Evolutionary conservation across 108 stramenopile genomes (phyloP), one percentile per base, ranked within the genome.

Genomic region (Cyclostephanos invisitatus): DNA sequence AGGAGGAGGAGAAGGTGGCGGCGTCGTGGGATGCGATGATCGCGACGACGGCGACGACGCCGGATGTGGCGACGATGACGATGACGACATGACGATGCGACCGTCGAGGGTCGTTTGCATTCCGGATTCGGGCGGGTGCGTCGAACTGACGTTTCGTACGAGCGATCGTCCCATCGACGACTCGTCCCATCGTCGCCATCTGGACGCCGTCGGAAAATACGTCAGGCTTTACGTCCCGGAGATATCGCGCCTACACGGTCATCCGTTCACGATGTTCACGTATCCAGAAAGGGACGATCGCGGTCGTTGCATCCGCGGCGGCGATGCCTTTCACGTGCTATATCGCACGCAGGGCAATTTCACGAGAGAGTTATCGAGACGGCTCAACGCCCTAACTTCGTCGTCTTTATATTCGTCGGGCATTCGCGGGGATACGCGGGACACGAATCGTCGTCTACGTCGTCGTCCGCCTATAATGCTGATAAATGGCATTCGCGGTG

Each of bases 71-170:
- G 40, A 11, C 7, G 40, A 40, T 11, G 40, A 40, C 40, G 5
- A 7, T 11, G 5, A 40, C 24, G 51, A 37, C 15, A 80, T 73
- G 3, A 74, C 82, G 40, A 70, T 80, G 36, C 51, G 37, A 28
- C 58, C 83, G 28, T 29, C 58, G 20, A 69, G 48, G 22, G 85
- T 83, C 17, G 29, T 62, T 22, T 44, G 46, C 24, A 61, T 86
- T 2, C 62, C 77, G 18, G 83, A 86, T 68, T 62, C 68, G 51
- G 75, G 80, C 12, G 83, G 76, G 12, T 83, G 83, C 62, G 68
- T 81, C n/a, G 83, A 77, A 38, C 81, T n/a, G 44, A 81, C 32
- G 20, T 73, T 56, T 4, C 55, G 40, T 8, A 40, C 32, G 32
- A 32, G 32, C 32, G 32, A 32, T 32, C 32, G 32, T 32, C 32